These are phyloP conservation scores for Solanum etuberosum DNA, from an alignment of 257 asterid genomes.

Conservation along the genomic window DNA sequence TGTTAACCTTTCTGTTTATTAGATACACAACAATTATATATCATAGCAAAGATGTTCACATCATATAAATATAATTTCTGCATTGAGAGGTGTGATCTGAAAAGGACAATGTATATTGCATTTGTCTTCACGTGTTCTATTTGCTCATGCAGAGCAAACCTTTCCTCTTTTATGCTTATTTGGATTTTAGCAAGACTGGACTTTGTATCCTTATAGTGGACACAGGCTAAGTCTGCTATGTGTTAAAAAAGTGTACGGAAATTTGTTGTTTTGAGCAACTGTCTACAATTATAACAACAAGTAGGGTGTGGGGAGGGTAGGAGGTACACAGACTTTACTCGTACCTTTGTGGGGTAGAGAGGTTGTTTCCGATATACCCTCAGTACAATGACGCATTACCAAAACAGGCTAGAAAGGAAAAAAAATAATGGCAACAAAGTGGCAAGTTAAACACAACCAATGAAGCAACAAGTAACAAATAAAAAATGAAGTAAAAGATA, in stretches of 20 bases:
- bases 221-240: background rate
- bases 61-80: background rate
- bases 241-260: background rate
- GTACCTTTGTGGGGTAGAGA: background rate
- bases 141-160: background rate
- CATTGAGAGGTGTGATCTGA: background rate
- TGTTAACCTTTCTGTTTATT: background rate
- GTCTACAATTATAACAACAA: background rate
- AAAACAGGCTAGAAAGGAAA: background rate
- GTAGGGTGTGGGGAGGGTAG: background rate
- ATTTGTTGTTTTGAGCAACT: background rate
- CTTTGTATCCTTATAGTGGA: background rate
- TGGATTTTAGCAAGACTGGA: background rate
- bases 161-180: background rate
- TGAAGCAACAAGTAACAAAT: background rate
- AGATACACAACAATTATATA: background rate
- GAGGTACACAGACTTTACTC: background rate
- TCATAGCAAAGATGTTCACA: background rate
- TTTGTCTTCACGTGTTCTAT: background rate
- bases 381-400: background rate
- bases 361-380: background rate
- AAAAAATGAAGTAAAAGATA: background rate
- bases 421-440: background rate
- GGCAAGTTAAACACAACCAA: background rate
- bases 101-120: background rate